Base-by-base conservation (phyloP, 805 yeast genomes). In the Candida nanaspora region DNA sequence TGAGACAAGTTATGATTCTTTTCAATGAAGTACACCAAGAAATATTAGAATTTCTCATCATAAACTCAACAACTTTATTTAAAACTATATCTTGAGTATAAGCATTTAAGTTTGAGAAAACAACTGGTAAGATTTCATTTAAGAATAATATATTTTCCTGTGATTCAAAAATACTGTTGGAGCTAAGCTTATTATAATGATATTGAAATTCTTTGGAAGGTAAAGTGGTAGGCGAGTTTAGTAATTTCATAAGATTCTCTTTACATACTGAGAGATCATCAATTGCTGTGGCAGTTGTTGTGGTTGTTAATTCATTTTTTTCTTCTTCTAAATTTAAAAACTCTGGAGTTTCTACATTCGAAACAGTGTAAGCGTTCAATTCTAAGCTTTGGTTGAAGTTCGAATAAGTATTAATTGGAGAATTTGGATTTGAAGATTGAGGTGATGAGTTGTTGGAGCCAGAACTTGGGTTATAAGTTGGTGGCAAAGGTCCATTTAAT, bases 1-100 rank as follows among this genome's bases (percentile, higher is more conserved):
- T 13, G 5, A 33, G 7, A 10, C 27, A 33, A 21, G 73, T 76
- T 14, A 76, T 48, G 4, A 82, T 56, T 53, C 79, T 79, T 38
- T 80, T 70, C 40, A 84, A 63, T 3, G 89, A 82, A 21, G 76
- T 68, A 45, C 84, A 76, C 94, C 94, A 84, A 20, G 61, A 58
- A 10, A 76, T 73, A 1, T 83, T 79, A 33, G 68, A 70, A 48
- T 78, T 76, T 2, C 61, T 50, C 61, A 80, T 63, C 76, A 80
- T 77, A 65, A 76, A 80, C 25, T 70, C 62, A 25, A 65, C 69
- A 39, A 65, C 65, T 37, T 48, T 52, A 8, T 50, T 41, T 19
- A 43, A 37, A 10, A 41, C 40, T 22, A 53, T 50, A 2, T 50
- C 41, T 21, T 10, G 7, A n/a, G 11, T 6, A 14, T n/a, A 33